Conservation (phyloP, 345 rosid species). For the Anacardium occidentale region DNA sequence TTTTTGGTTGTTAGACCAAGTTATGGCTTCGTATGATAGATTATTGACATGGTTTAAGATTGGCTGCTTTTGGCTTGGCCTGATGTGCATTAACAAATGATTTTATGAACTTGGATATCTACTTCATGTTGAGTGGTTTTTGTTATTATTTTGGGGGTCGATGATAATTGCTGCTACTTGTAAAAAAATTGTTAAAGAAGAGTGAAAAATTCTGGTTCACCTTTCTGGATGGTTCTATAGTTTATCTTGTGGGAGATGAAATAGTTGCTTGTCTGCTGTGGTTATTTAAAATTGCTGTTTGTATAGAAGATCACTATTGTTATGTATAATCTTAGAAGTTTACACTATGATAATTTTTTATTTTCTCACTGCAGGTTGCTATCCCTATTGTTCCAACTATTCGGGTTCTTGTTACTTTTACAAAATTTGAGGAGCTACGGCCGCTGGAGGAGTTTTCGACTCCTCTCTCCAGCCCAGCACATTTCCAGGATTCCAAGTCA, state of each 20-base stretch:
- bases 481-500: constrained; percentile 85
- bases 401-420: constrained; percentile 88
- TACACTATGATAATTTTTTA: neutral
- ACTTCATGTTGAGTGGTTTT: too few species aligned
- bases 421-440: constrained; percentile 93
- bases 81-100: too few species aligned
- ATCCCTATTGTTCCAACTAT: constrained; percentile 95
- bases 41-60: too few species aligned
- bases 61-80: too few species aligned
- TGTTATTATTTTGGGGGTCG: too few species aligned
- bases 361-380: constrained; percentile 59
- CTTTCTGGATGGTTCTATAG: neutral
- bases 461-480: constrained; percentile 87
- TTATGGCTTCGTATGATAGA: too few species aligned
- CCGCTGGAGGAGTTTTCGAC: constrained; percentile 79
- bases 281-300: neutral
- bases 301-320: neutral
- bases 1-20: too few species aligned
- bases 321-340: neutral
- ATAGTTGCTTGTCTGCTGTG: neutral
- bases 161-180: too few species aligned
- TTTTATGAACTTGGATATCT: too few species aligned
- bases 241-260: neutral
- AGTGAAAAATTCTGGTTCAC: neutral
- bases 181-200: too few species aligned